phyloP scores from a whole-genome alignment of 179 eudicot species.

The Nepenthes alata region DNA sequence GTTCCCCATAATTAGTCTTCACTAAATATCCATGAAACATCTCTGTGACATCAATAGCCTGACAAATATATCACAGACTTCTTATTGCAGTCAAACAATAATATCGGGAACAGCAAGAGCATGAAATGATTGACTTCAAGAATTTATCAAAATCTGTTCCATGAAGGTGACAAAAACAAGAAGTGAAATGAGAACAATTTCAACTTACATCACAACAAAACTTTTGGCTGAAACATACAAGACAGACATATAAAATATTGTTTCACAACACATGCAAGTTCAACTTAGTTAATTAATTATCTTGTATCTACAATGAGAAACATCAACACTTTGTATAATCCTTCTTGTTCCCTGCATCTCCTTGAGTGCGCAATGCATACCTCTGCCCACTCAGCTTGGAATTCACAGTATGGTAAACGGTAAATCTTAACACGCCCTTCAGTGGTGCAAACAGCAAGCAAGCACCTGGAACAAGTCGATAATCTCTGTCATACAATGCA shows the following conservation, averaged over 20 bases:
- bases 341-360: background rate
- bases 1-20: slow-evolving; percentile 39
- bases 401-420: slow-evolving; percentile 66
- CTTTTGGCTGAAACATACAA: no score
- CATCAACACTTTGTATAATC: background rate
- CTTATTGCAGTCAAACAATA: background rate
- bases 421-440: slow-evolving; percentile 73
- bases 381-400: slow-evolving; percentile 83
- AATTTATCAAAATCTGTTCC: background rate
- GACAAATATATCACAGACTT: slow-evolving; percentile 4
- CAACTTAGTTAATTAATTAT: no score
- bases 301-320: no score
- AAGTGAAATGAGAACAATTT: no score
- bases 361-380: slow-evolving; percentile 23
- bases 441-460: slow-evolving; percentile 83
- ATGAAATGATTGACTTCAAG: background rate
- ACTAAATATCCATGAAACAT: slow-evolving; percentile 34
- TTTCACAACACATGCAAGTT: no score
- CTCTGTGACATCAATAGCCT: slow-evolving; percentile 68
- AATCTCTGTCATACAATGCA: background rate
- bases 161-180: no score
- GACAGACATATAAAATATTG: no score
- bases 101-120: background rate
- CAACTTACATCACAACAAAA: no score
- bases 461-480: slow-evolving; percentile 37